Evolutionary conservation across 768 basidiomycete genomes (phyloP).

Genomic region (Lanmaoa rubissima): DNA sequence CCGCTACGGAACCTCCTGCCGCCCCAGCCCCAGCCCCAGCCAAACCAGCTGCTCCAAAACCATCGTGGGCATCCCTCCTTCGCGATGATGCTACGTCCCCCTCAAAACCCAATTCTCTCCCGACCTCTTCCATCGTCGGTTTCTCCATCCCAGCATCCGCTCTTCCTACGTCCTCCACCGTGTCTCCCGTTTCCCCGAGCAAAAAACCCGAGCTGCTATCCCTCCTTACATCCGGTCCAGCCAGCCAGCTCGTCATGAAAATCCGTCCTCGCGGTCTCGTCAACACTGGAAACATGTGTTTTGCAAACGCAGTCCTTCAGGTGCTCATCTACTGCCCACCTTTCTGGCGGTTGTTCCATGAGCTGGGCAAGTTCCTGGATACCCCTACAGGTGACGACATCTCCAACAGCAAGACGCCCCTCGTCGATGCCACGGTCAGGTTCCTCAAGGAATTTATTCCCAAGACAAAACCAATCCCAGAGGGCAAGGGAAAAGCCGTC

Average conservation of each 20-base stretch:
- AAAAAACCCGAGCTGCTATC: slow-evolving; percentile 52
- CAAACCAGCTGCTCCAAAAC: slow-evolving; percentile 46
- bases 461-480: slow-evolving; percentile 20
- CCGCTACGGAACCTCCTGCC: not conserved
- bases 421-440: slow-evolving; percentile 65
- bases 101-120: slow-evolving; percentile 49
- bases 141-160: slow-evolving; percentile 64
- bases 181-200: slow-evolving; percentile 31
- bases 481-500: slow-evolving; percentile 41
- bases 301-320: slow-evolving; percentile 93
- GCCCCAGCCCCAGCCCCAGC: slow-evolving; percentile 18
- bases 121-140: slow-evolving; percentile 69
- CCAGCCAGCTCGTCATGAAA: slow-evolving; percentile 22
- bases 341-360: slow-evolving; percentile 75
- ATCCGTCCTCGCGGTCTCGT: slow-evolving; percentile 79
- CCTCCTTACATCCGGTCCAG: slow-evolving; percentile 47
- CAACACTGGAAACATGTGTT: slow-evolving; percentile 97
- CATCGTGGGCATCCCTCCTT: slow-evolving; percentile 73
- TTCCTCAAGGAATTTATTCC: slow-evolving; percentile 77
- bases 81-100: slow-evolving; percentile 42
- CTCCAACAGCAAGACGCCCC: slow-evolving; percentile 42
- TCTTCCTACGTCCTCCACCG: slow-evolving; percentile 13
- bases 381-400: slow-evolving; percentile 26
- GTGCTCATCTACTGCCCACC: slow-evolving; percentile 86
- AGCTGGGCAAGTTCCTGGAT: slow-evolving; percentile 57